Evolutionary conservation across 2,329 filamentous ascomycete genomes (phyloP).

Genomic region (Colletotrichum sp.): DNA sequence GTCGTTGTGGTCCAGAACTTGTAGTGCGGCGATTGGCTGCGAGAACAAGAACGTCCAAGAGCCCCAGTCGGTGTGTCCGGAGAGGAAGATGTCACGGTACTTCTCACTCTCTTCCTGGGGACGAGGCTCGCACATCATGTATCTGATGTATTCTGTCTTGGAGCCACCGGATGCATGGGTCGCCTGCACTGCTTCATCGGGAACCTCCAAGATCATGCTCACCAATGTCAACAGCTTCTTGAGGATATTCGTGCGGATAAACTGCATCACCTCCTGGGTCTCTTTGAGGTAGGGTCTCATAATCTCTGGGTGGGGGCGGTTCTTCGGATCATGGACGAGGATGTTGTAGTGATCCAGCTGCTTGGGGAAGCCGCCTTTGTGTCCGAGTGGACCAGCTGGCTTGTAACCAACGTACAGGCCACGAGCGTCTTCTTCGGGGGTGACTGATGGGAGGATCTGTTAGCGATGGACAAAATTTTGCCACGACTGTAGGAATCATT

Average conservation of each 20-base stretch:
- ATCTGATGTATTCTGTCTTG: slow-evolving; percentile 41
- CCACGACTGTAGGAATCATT: background rate
- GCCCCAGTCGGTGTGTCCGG: slow-evolving; percentile 45
- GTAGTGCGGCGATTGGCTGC: slow-evolving; percentile 42
- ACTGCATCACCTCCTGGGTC: slow-evolving; percentile 28
- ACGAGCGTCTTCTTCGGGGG: slow-evolving; percentile 29
- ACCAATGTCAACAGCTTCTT: slow-evolving; percentile 40
- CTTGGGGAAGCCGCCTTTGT: background rate
- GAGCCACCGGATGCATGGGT: slow-evolving; percentile 36
- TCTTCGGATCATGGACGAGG: background rate
- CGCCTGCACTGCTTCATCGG: slow-evolving; percentile 38
- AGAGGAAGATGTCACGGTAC: slow-evolving; percentile 41
- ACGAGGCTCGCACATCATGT: slow-evolving; percentile 43
- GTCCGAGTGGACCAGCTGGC: background rate
- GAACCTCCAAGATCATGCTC: slow-evolving; percentile 40
- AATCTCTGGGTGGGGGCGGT: background rate
- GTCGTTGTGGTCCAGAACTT: slow-evolving; percentile 36
- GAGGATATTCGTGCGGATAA: slow-evolving; percentile 28
- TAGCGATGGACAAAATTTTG: rapidly evolving
- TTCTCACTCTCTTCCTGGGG: slow-evolving; percentile 37
- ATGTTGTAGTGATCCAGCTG: background rate
- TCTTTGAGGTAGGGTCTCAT: slow-evolving; percentile 21
- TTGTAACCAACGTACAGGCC: background rate
- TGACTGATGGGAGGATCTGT: slow-evolving; percentile 14
- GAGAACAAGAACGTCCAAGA: slow-evolving; percentile 41